Evolutionary conservation across 257 asterid genomes (phyloP).

Genomic region (Oldenlandia corymbosa): DNA sequence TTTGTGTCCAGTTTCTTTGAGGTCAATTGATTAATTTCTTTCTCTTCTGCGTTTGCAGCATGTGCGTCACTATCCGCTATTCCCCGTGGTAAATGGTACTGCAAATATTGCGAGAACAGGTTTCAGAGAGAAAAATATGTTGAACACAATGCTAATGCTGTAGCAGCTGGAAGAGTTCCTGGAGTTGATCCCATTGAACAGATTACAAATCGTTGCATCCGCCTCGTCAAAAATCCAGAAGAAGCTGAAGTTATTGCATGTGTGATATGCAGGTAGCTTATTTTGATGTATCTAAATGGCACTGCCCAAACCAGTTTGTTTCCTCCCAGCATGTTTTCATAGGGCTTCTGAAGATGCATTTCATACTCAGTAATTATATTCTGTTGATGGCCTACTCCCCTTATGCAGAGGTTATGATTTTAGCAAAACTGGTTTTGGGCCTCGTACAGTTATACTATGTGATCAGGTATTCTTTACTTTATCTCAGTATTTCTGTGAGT

Average conservation of each 20-base stretch:
- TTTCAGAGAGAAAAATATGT: conserved; percentile 76
- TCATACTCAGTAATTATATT: not conserved
- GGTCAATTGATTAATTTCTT: conserved; percentile 2
- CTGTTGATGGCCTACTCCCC: not conserved
- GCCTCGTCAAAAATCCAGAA: conserved; percentile 77
- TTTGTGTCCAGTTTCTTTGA: not conserved
- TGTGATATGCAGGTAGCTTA: conserved; percentile 82
- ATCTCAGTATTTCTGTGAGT: conserved; percentile 5
- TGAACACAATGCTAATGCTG: conserved; percentile 75
- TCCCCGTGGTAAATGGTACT: conserved; percentile 94
- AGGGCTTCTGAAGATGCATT: not conserved
- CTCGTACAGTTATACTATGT: conserved; percentile 94
- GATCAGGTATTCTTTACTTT: conserved; percentile 69
- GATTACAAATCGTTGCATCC: conserved; percentile 81
- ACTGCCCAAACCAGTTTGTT: not conserved
- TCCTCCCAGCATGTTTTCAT: not conserved
- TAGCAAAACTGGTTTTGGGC: conserved; percentile 98
- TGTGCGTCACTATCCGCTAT: conserved; percentile 74
- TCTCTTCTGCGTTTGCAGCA: conserved; percentile 45
- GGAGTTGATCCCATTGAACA: conserved; percentile 74
- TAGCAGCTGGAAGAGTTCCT: conserved; percentile 85
- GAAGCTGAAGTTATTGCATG: conserved; percentile 93
- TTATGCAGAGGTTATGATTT: conserved; percentile 83
- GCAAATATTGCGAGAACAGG: conserved; percentile 90
- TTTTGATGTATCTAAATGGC: not conserved